Base-by-base conservation (phyloP, 1,284 basidiomycete species). In the Fomitopsis betulina region DNA sequence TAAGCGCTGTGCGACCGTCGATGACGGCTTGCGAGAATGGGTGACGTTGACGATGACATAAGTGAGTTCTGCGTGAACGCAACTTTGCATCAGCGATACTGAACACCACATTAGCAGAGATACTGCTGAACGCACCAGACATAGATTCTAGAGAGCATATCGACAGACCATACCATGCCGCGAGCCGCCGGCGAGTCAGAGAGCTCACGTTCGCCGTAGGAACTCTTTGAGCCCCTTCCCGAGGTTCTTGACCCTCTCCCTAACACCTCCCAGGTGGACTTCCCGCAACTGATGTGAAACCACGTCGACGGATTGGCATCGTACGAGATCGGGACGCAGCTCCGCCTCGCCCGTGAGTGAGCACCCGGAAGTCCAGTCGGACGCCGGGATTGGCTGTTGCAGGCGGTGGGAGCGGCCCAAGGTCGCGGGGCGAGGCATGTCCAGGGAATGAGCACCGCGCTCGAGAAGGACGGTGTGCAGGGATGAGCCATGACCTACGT, bases 321-420 rank as follows among this genome's bases (percentile, higher is more conserved):
- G 69, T n/a, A 81, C 82, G 32, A 85, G 72, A 30, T 79, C 77
- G 76, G 85, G 82, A 56, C 78, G 75, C 65, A 85, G 61, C 65
- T 85, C 83, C 57, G 79, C 79, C 68, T 83, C 81, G 9, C 83
- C 84, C 57, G 81, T 85, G 58, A 86, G 69, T 52, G 84, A 86
- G 67, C 60, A 64, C 6, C 60, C 60, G 19, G 58, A 55, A 25
- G 60, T 51, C 57, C 47, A 50, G 9, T 42, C 61, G 12, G 62
- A 54, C 7, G 59, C 47, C n/a, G 63, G 53, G 45, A 65, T 58
- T 15, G 58, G 39, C 35, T 58, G 43, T 10, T 57, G 60, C 23
- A 57, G 60, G 37, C 58, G 35, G n/a, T 53, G 56, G 47, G 62
- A 51, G n/a, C 54, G 60, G 35, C 60, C 53, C 57, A 62, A 21